A percentile compares a stretch with the other conserved stretches of the same genome.
Conservation (phyloP, 2,329 filamentous ascomycete genomes). For the Blumeria hordei region DNA sequence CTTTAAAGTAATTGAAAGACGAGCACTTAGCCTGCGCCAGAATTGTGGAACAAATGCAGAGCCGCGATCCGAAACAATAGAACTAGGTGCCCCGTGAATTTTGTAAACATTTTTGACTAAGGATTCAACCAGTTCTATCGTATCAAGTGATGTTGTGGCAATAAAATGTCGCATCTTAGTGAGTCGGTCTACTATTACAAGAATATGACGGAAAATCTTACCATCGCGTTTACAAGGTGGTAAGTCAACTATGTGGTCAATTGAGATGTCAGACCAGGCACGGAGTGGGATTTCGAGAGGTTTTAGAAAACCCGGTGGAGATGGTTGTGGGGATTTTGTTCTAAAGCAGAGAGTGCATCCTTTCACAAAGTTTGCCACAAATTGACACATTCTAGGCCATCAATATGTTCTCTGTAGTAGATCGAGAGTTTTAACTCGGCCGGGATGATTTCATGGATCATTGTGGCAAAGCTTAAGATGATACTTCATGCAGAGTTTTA, state of each 20-base stretch:
- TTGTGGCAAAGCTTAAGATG: too few species aligned
- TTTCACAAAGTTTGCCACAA: not conserved
- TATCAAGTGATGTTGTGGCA: not conserved
- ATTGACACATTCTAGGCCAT: not conserved
- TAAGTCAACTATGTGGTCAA: slow-evolving; percentile 1
- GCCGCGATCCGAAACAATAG: slow-evolving; percentile 5
- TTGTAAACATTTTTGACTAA: not conserved
- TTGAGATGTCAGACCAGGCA: slow-evolving; percentile 1
- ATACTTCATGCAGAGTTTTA: too few species aligned
- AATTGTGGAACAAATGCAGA: slow-evolving; percentile 4
- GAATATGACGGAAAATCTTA: not conserved
- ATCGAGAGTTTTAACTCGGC: not conserved
- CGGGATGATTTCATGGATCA: too few species aligned
- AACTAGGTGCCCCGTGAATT: not conserved
- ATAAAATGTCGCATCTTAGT: not conserved
- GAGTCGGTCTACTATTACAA: not conserved
- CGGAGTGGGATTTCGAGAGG: not conserved
- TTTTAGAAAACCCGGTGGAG: slow-evolving; percentile 2
- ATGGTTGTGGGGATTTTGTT: not conserved
- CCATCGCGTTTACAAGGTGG: not conserved
- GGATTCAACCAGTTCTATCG: not conserved
- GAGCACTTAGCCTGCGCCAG: slow-evolving; percentile 2
- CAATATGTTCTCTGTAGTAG: not conserved
- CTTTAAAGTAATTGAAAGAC: not conserved
- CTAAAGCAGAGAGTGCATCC: not conserved